Base-by-base conservation (phyloP, 306 rosid genomes). In the Cucumis cinereus region DNA sequence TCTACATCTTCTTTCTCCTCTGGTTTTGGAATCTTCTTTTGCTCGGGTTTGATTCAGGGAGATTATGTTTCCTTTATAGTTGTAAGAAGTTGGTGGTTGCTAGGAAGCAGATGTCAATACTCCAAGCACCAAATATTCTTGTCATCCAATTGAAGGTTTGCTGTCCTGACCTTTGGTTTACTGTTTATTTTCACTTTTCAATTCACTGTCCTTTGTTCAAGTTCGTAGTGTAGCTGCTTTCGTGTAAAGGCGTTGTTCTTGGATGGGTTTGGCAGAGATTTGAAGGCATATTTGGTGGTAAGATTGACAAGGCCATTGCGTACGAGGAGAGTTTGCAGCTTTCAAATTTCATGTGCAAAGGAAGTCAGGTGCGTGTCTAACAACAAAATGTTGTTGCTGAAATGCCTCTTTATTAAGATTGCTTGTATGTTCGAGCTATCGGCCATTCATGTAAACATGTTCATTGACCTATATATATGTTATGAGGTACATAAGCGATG, bases 21-120 rank as follows among this genome's bases (percentile, higher is more conserved):
- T 63, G 24, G 28, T 72, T 14, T 49, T 30, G 59, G 50, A 8
- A 35, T 8, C 19, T 63, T 33, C 24, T 19, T 55, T 75, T 47
- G 23, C 62, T 13, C 58, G 57, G 36, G 63, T 74, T 74, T 87
- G 77, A 85, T 71, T 43, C 76, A 67, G 78, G 20, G 62, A 69
- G 22, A 81, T 69, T 17, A 55, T 26, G 79, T 75, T 15, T 80
- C 70, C 47, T 77, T 72, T 80, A 63, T 78, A 95, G 99, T 72
- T 95, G 99, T 82, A 95, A 90, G 84, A 95, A 90, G 80, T 84
- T 92, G 91, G 99, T 88, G 72, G 85, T 85, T 24, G 99, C 99
- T 19, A 90, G 88, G 86, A 95, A 95, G 85, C 98, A 95, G 75
- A 95, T 95, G 99, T 90, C 96, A 8, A 81, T 95, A 84, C 88